Conservation (phyloP, 768 basidiomycete genomes). For the Naganishia randhawae region DNA sequence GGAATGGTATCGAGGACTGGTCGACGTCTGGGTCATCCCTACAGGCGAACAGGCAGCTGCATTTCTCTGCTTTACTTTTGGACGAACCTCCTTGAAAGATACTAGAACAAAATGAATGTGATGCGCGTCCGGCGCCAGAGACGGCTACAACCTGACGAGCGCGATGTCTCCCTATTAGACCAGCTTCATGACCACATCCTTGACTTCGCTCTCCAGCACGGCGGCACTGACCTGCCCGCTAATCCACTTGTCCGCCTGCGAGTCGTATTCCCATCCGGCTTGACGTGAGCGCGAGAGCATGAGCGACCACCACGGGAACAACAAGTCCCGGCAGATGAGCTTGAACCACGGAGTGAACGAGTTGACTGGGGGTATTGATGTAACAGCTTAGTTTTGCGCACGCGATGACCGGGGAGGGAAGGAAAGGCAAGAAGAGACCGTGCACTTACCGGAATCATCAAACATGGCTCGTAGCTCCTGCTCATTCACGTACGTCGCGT, state of each 20-base stretch:
- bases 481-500: constrained; percentile 85
- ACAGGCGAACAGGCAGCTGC: too few relatives aligned
- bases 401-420: background rate
- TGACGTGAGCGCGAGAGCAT: constrained; percentile 61
- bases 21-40: too few relatives aligned
- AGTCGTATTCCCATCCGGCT: constrained; percentile 22
- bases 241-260: background rate
- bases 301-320: constrained; percentile 98
- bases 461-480: constrained; percentile 89
- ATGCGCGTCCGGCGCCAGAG: constrained; percentile 2
- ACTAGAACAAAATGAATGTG: constrained; percentile 3
- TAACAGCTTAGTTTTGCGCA: too few relatives aligned
- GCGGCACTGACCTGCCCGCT: background rate
- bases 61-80: too few relatives aligned
- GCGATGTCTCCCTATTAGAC: background rate
- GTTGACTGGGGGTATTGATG: constrained; percentile 67
- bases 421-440: constrained; percentile 4
- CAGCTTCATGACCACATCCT: constrained; percentile 23
- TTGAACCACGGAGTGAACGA: constrained; percentile 99
- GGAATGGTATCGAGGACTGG: too few relatives aligned
- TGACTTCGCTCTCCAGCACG: constrained; percentile 14
- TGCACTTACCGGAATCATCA: constrained; percentile 28
- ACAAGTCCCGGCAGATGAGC: constrained; percentile 90
- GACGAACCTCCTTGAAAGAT: too few relatives aligned
- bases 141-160: background rate